These are phyloP conservation scores for Tricholoma bakamatsutake DNA, from an alignment of 768 basidiomycete species.

Conservation along the genomic window DNA sequence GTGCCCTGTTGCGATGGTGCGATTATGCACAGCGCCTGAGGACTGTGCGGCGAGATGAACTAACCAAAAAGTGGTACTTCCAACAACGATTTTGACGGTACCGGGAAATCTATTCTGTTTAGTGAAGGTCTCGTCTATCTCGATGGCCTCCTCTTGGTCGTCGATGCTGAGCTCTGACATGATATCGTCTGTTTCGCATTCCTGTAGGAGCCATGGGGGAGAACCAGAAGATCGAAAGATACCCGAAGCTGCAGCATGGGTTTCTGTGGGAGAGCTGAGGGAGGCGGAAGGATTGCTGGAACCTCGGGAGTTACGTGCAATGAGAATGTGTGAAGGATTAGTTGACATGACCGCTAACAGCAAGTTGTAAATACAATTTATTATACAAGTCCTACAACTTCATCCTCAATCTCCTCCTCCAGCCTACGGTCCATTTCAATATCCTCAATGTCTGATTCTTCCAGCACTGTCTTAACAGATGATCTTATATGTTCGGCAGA, in stretches of 20 bases:
- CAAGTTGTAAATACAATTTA: not conserved
- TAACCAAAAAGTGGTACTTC: slow-evolving; percentile 87
- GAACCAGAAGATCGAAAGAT: slow-evolving; percentile 79
- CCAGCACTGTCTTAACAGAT: slow-evolving; percentile 8
- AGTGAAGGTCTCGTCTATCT: slow-evolving; percentile 76
- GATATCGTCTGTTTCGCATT: slow-evolving; percentile 63
- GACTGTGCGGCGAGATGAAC: slow-evolving; percentile 20
- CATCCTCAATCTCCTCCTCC: slow-evolving; percentile 20
- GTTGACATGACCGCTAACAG: slow-evolving; percentile 45
- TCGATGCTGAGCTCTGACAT: slow-evolving; percentile 63
- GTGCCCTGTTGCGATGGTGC: slow-evolving; percentile 51
- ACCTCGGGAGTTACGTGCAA: slow-evolving; percentile 79
- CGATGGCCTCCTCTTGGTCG: slow-evolving; percentile 66
- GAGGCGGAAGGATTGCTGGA: slow-evolving; percentile 71
- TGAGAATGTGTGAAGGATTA: slow-evolving; percentile 84
- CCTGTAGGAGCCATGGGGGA: slow-evolving; percentile 76
- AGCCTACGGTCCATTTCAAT: slow-evolving; percentile 12
- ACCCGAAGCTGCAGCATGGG: slow-evolving; percentile 81
- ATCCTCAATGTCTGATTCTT: slow-evolving; percentile 16
- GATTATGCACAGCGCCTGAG: slow-evolving; percentile 1
- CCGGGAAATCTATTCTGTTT: slow-evolving; percentile 66
- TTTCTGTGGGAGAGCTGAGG: slow-evolving; percentile 81
- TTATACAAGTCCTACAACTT: slow-evolving; percentile 14
- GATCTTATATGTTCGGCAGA: slow-evolving; percentile 45
- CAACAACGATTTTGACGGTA: slow-evolving; percentile 87